Evolutionary conservation across 1,284 basidiomycete genomes (phyloP).

Genomic region (Erythrobasidium hasegawianum): DNA sequence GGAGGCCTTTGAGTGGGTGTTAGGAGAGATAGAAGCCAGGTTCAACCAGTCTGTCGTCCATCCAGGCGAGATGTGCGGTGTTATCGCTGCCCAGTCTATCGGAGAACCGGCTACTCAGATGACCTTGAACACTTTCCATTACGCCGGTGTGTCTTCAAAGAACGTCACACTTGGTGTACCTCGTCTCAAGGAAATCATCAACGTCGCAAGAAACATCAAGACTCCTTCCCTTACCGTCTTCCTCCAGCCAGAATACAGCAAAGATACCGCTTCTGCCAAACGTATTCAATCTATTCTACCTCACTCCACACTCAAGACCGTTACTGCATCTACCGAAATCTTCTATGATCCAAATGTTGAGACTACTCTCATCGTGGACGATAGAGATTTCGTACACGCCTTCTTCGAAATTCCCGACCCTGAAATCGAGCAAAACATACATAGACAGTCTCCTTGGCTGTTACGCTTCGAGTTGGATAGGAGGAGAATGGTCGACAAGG

Average conservation of each 20-base stretch:
- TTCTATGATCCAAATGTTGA: slow-evolving; percentile 95
- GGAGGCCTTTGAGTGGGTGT: slow-evolving; percentile 95
- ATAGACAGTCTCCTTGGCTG: slow-evolving; percentile 93
- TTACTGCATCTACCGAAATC: slow-evolving; percentile 94
- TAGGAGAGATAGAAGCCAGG: slow-evolving; percentile 92
- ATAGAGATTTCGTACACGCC: slow-evolving; percentile 91
- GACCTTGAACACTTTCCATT: slow-evolving; percentile 96
- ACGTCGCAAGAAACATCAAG: slow-evolving; percentile 97
- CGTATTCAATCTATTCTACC: slow-evolving; percentile 87
- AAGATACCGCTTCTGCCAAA: slow-evolving; percentile 66
- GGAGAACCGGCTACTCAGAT: slow-evolving; percentile 99
- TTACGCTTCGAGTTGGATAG: slow-evolving; percentile 95
- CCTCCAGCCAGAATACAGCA: slow-evolving; percentile 68
- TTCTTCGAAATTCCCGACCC: slow-evolving; percentile 99
- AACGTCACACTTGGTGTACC: slow-evolving; percentile 98
- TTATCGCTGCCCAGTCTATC: slow-evolving; percentile 94
- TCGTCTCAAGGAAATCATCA: slow-evolving; percentile 97
- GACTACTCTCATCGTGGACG: slow-evolving; percentile 92
- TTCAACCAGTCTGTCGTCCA: slow-evolving; percentile 88
- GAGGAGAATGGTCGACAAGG: slow-evolving; percentile 95
- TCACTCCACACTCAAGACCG: slow-evolving; percentile 88
- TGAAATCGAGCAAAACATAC: slow-evolving; percentile 84
- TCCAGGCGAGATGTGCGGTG: slow-evolving; percentile 99
- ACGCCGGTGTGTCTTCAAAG: slow-evolving; percentile 96
- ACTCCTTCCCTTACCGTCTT: slow-evolving; percentile 93